phyloP scores from a whole-genome alignment of 495 filamentous ascomycete species.

The Tricharina praecox region DNA sequence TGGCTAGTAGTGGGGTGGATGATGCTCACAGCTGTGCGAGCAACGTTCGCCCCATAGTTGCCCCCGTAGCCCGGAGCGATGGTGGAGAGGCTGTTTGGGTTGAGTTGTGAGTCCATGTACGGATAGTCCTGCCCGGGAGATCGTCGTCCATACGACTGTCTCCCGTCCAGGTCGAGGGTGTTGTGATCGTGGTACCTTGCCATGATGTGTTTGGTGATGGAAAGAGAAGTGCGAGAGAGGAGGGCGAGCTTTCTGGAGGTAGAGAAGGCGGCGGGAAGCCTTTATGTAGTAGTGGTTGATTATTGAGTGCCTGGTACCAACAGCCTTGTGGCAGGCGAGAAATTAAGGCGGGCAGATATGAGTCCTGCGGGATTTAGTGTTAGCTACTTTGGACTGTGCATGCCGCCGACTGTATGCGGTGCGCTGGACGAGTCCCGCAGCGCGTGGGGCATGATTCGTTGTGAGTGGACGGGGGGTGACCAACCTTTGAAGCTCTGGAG shows the following conservation, averaged over 20 bases:
- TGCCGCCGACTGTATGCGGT: too few species aligned
- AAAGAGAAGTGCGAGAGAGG: too few species aligned
- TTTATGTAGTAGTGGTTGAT: not conserved
- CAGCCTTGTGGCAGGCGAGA: not conserved
- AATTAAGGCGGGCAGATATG: not conserved
- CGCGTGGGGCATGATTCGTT: too few species aligned
- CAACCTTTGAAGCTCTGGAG: too few species aligned
- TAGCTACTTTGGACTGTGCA: not conserved
- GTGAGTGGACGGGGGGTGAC: too few species aligned
- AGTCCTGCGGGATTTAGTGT: not conserved
- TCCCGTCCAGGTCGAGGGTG: not conserved
- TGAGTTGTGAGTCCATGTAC: not conserved
- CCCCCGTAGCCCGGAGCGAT: conserved; percentile 14
- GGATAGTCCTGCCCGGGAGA: not conserved
- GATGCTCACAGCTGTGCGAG: not conserved
- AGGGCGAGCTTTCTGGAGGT: not conserved
- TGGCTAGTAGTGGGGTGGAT: not conserved
- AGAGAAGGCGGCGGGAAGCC: not conserved
- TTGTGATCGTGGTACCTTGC: conserved; percentile 3
- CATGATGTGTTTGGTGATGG: not conserved
- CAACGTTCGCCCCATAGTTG: not conserved
- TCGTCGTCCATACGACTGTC: not conserved
- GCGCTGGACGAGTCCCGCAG: too few species aligned
- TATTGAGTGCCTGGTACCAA: not conserved
- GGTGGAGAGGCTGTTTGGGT: conserved; percentile 10